Conservation (phyloP, 371 early-diverging fungal species). For the Cokeromyces recurvatus region DNA sequence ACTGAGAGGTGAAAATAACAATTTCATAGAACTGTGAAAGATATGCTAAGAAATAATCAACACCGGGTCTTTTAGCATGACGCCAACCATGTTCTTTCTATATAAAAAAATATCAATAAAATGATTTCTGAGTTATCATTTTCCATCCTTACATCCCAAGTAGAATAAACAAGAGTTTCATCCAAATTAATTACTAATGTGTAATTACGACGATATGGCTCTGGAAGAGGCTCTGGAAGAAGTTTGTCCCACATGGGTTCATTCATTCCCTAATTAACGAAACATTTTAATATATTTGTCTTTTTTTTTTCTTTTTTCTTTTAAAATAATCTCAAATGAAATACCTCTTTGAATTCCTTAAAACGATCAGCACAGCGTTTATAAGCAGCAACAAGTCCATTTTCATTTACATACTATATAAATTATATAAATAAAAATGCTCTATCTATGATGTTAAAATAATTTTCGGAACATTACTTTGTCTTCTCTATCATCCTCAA, state of each 20-base stretch:
- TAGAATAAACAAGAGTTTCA: constrained; percentile 86
- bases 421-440: not conserved
- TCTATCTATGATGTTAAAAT: not conserved
- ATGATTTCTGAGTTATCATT: not conserved
- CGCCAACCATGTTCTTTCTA: constrained; percentile 91
- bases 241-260: constrained; percentile 79
- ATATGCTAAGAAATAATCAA: constrained; percentile 91
- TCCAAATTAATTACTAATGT: constrained; percentile 93
- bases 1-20: constrained; percentile 89
- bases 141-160: constrained; percentile 77
- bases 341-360: constrained; percentile 36
- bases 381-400: constrained; percentile 33
- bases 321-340: not conserved
- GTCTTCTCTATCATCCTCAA: constrained; percentile 28
- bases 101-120: too few relatives aligned
- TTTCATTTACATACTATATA: constrained; percentile 32
- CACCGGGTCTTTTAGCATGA: constrained; percentile 91
- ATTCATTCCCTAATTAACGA: constrained; percentile 28
- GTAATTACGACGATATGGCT: constrained; percentile 75
- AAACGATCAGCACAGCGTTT: constrained; percentile 40
- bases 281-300: not conserved
- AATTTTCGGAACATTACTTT: too few relatives aligned
- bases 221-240: constrained; percentile 84
- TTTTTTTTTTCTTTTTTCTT: not conserved
- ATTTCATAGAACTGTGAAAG: constrained; percentile 90